Base-by-base conservation (phyloP, 2,329 filamentous ascomycete species). In the Phialocephala sp. region DNA sequence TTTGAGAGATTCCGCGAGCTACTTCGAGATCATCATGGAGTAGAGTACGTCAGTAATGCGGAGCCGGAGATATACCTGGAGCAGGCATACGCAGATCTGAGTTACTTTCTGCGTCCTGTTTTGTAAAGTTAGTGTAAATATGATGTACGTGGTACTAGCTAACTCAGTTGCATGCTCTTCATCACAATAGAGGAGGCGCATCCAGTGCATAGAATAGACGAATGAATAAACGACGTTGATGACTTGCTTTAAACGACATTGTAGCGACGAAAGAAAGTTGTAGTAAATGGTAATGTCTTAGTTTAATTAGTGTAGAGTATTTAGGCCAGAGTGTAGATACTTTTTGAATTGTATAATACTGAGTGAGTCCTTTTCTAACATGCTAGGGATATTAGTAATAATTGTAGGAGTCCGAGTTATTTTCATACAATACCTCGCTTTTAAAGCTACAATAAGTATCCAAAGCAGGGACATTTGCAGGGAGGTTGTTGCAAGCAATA, bases 41-140 rank as follows among this genome's bases (percentile, higher is more conserved):
- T 82, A 1, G 63, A 66, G 8, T 77, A 81, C 73, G 67, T 72
- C 12, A 71, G 73, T 54, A 63, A 68, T 52, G 72, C 71, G 36
- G 64, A 67, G 58, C 65, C 72, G 2, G 63, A 68, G 39, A 70
- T 69, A 24, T 87, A 84, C 66, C 78, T 85, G 50, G 76, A 79
- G 52, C 72, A 86, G 59, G 82, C 82, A 11, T 88, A 89, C 66
- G 77, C 80, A 11, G 80, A 89, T 43, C 71, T 89, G 37, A 81
- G 83, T 61, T 84, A 85, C 70, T 82, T 84, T 55, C 74, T 89
- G 24, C 76, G 80, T 12, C 82, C 84, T 20, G 82, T 82, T 4
- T 67, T 88, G 20, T 89, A 69, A 65, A 32, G 18, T 1, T 20
- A 27, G 18, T 50, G 24, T 47, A 32, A 18, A n/a, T 45, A 35